A percentile compares a stretch with the other conserved stretches of the same genome.
These are phyloP conservation scores for Mycena alexandri DNA, from an alignment of 768 basidiomycete genomes.

Conservation along the genomic window DNA sequence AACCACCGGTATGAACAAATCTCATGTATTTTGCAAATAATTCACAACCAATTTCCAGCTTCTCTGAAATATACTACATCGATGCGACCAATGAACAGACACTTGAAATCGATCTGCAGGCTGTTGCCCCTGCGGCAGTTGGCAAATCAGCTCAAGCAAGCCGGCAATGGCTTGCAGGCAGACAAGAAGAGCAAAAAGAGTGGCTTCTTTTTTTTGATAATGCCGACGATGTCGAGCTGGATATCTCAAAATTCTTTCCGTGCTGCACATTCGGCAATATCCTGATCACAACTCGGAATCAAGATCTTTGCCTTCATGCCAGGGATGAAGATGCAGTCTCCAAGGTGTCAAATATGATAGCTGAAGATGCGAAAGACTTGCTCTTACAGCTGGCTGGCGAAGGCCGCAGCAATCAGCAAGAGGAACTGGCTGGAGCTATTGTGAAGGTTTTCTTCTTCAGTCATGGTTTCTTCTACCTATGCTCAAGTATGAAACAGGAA, in stretches of 20 bases:
- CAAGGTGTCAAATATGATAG: background rate
- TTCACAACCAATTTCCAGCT: background rate
- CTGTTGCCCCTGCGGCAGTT: no score
- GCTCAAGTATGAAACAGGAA: background rate
- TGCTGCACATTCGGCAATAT: background rate
- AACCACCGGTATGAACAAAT: conserved; percentile 7
- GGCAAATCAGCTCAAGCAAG: no score
- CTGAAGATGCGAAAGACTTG: background rate
- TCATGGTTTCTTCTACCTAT: background rate
- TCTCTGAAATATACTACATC: background rate
- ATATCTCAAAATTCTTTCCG: no score
- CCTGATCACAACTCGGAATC: background rate
- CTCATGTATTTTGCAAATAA: background rate
- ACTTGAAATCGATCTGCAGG: background rate
- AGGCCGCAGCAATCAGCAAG: background rate
- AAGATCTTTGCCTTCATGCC: background rate
- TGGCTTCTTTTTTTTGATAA: no score
- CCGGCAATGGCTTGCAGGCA: no score
- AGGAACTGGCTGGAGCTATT: background rate
- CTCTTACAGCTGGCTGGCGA: background rate
- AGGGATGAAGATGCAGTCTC: background rate
- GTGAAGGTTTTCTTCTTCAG: background rate
- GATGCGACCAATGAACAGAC: no score
- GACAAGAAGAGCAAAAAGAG: no score
- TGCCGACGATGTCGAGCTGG: no score